Conservation (phyloP, 345 rosid genomes). For the Barbarea vulgaris region DNA sequence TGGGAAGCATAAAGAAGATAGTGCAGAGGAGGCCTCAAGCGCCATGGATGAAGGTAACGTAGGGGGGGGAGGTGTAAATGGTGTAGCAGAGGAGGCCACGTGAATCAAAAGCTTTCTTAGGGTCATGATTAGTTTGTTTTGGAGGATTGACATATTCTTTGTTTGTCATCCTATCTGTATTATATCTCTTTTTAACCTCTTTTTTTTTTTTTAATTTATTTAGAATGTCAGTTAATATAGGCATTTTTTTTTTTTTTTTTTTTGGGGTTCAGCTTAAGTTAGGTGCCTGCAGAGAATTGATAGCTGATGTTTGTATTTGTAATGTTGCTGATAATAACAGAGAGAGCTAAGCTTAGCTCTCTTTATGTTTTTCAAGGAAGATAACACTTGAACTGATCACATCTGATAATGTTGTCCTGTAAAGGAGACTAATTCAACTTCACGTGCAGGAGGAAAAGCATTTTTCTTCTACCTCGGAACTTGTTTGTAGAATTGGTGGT, state of each 20-base stretch:
- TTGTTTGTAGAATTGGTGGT: conserved; percentile 54
- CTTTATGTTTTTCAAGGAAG: conserved; percentile 26
- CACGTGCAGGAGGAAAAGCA: conserved; percentile 14
- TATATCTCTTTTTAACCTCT: conserved; percentile 28
- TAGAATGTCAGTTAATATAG: conserved; percentile 40
- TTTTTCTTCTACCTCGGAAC: conserved; percentile 38
- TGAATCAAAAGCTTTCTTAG: conserved; percentile 26
- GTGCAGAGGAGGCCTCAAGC: conserved; percentile 19
- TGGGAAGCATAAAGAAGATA: conserved; percentile 28
- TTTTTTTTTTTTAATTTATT: not conserved
- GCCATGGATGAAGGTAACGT: conserved; percentile 37
- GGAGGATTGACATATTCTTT: conserved; percentile 37
- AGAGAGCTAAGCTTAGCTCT: conserved; percentile 29
- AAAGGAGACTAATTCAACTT: conserved; percentile 20
- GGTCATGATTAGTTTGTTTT: conserved; percentile 38
- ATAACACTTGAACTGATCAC: conserved; percentile 7
- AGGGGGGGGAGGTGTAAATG: conserved; percentile 36
- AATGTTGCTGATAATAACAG: conserved; percentile 36
- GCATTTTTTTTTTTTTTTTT: conserved; percentile 26
- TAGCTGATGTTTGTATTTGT: conserved; percentile 42
- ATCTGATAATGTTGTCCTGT: conserved; percentile 3
- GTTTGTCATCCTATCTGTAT: conserved; percentile 38
- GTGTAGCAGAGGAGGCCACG: conserved; percentile 41
- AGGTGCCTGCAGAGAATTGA: conserved; percentile 31
- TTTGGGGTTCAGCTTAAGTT: conserved; percentile 23